phyloP scores from a whole-genome alignment of 345 rosid genomes.

The Hibiscus tridactylites region DNA sequence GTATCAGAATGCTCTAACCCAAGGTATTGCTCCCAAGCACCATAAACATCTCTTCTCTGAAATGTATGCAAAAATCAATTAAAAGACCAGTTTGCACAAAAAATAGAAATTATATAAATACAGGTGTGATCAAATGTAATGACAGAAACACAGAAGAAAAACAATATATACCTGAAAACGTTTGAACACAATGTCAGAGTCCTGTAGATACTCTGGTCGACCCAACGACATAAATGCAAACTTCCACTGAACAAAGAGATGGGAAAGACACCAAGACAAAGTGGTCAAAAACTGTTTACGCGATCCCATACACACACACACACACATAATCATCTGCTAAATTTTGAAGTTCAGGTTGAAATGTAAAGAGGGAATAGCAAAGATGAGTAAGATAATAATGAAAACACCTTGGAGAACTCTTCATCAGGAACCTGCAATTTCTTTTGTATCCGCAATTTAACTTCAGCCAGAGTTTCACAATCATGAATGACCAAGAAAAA shows the following conservation, averaged over 20 bases:
- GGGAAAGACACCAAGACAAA: background rate
- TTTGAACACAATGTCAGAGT: slow-evolving; percentile 59
- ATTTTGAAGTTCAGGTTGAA: background rate
- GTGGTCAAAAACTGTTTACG: background rate
- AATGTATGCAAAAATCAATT: background rate
- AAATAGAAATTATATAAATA: background rate
- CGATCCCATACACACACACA: background rate
- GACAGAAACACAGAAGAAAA: background rate
- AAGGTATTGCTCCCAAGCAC: slow-evolving; percentile 71
- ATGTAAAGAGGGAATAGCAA: background rate
- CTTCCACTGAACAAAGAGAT: slow-evolving; percentile 57
- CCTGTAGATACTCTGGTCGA: slow-evolving; percentile 82
- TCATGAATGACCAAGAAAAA: slow-evolving; percentile 89
- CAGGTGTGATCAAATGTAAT: background rate
- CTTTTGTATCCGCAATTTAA: slow-evolving; percentile 68
- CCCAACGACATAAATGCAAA: slow-evolving; percentile 88
- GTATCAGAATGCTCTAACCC: slow-evolving; percentile 69
- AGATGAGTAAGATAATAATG: background rate
- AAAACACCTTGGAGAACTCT: slow-evolving; percentile 72
- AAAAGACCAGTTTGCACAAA: background rate
- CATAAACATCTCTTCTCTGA: slow-evolving; percentile 51
- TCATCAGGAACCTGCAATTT: slow-evolving; percentile 84
- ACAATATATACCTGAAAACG: slow-evolving; percentile 68
- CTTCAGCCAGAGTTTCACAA: slow-evolving; percentile 78
- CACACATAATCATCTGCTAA: background rate